These are phyloP conservation scores for Parsonsia alboflavescens DNA, from an alignment of 257 asterid species.

Conservation along the genomic window DNA sequence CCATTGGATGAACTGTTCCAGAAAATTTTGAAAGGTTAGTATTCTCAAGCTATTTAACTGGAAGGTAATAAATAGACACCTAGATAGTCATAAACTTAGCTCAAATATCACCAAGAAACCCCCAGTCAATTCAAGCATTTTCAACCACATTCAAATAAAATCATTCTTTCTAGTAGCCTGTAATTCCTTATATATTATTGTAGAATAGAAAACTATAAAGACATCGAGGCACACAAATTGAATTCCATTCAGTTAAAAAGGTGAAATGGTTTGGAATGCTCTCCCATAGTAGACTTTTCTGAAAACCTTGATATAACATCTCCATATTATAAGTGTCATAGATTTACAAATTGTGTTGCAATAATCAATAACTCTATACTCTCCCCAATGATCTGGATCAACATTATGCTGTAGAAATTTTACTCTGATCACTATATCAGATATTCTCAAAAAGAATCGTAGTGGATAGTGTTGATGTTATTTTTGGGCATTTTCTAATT, in stretches of 20 bases:
- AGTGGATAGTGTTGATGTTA: background rate
- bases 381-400: background rate
- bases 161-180: background rate
- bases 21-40: background rate
- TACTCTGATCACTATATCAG: background rate
- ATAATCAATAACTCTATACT: background rate
- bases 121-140: background rate
- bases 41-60: background rate
- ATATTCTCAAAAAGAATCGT: background rate
- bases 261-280: background rate
- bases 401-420: background rate
- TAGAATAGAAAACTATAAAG: background rate
- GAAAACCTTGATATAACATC: background rate
- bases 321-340: background rate
- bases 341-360: background rate
- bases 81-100: background rate
- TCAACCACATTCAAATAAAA: background rate
- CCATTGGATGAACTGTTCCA: background rate
- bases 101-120: background rate
- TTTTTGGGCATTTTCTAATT: background rate
- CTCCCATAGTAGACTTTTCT: background rate
- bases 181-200: background rate
- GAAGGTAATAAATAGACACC: background rate
- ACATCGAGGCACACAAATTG: background rate
- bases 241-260: background rate